These are phyloP conservation scores for Pseudozyma tsukubaensis DNA, from an alignment of 1,284 basidiomycete genomes.

Conservation along the genomic window DNA sequence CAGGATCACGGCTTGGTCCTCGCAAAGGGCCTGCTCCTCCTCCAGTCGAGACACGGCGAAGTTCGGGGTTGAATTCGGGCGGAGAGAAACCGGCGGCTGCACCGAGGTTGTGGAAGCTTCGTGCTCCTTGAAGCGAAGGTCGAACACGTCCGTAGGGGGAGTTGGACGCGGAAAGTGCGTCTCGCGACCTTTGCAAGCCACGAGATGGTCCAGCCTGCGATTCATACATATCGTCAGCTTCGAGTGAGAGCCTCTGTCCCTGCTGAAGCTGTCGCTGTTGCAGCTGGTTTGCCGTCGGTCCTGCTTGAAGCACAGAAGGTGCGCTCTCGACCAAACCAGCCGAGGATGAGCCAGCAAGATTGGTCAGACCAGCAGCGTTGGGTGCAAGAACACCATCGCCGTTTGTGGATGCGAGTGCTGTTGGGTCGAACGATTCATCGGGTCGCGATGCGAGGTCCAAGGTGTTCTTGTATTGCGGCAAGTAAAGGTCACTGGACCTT, in stretches of 20 bases:
- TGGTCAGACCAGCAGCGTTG: slow-evolving; percentile 6
- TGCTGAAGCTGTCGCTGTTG: slow-evolving; percentile 21
- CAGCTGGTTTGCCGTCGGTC: slow-evolving; percentile 18
- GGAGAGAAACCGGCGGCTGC: slow-evolving; percentile 25
- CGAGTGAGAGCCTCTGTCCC: slow-evolving; percentile 15
- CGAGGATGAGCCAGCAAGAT: slow-evolving; percentile 13
- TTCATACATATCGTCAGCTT: slow-evolving; percentile 29
- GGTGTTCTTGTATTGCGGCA: slow-evolving; percentile 12
- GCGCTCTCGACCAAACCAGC: slow-evolving; percentile 14
- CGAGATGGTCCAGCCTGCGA: slow-evolving; percentile 48
- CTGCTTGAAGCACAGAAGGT: slow-evolving; percentile 39
- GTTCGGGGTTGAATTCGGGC: slow-evolving; percentile 25
- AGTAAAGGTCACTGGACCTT: slow-evolving; percentile 24
- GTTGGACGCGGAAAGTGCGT: slow-evolving; percentile 22
- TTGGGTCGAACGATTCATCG: slow-evolving; percentile 15
- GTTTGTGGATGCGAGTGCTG: slow-evolving; percentile 1
- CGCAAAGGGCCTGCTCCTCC: slow-evolving; percentile 12
- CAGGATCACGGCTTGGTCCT: slow-evolving; percentile 28
- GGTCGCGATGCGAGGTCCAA: slow-evolving; percentile 19
- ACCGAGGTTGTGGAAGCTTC: slow-evolving; percentile 23
- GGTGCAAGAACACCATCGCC: slow-evolving; percentile 12
- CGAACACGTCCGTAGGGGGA: slow-evolving; percentile 34
- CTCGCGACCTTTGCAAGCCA: slow-evolving; percentile 22
- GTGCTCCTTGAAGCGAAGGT: slow-evolving; percentile 18
- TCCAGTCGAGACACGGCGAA: slow-evolving; percentile 35